Percentiles rank a stretch among this genome's conserved stretches.
phyloP scores from a whole-genome alignment of 1,284 basidiomycete species.

The Moesziomyces sp. region DNA sequence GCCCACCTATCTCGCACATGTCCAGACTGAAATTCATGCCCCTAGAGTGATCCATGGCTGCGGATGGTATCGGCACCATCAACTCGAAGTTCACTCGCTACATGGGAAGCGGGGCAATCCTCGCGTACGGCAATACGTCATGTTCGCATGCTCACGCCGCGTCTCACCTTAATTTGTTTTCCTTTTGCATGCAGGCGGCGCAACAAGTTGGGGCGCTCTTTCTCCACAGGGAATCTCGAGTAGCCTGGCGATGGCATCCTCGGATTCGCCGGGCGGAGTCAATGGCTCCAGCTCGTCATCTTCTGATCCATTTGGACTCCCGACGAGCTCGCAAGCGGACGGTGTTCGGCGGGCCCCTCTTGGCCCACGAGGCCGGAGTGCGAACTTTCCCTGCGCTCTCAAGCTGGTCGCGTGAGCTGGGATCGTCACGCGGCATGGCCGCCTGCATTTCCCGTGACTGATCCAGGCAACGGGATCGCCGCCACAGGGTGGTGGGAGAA shows the following conservation, averaged over 20 bases:
- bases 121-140: constrained; percentile 9
- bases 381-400: not conserved
- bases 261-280: not conserved
- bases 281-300: not conserved
- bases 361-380: constrained; percentile 1
- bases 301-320: not conserved
- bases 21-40: no score
- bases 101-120: constrained; percentile 13
- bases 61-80: not conserved
- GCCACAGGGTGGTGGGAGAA: not conserved
- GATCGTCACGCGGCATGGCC: constrained; percentile 24
- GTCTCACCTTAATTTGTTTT: constrained; percentile 11
- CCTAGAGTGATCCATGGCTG: not conserved
- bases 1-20: no score
- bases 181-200: not conserved
- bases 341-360: not conserved
- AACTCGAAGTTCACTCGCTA: not conserved
- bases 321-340: not conserved
- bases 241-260: not conserved
- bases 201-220: not conserved
- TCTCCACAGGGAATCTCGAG: not conserved
- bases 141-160: constrained; percentile 5
- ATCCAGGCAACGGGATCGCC: constrained; percentile 21
- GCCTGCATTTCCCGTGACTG: constrained; percentile 11
- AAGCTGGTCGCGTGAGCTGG: constrained; percentile 1